Base-by-base conservation (phyloP, 148 eudicot species). In the Fagopyrum esculentum region DNA sequence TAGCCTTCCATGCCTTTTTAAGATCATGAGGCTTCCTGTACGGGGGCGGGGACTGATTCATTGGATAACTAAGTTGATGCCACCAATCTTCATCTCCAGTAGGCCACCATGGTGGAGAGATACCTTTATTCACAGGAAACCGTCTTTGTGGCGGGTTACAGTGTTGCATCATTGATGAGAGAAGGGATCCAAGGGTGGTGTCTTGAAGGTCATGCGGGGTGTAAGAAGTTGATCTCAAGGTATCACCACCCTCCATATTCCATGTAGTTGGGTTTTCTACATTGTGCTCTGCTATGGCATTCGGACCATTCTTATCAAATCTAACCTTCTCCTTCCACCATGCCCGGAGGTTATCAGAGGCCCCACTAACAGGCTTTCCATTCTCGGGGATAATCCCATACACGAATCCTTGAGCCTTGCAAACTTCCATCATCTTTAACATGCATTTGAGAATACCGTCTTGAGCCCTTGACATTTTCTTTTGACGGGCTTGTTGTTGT, bases 311-410 rank as follows among this genome's bases (percentile, higher is more conserved):
- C 15, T 68, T 29, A 15, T 74, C 68, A 11, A 74, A 74, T 45
- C 76, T 57, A 15, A 74, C 76, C 51, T 56, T 74, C 9, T 74
- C 76, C 49, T 74, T 74, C 76, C 76, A 74, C 76, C 76, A 74
- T 2, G 35, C 69, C 30, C 76, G 68, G 59, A 74, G 76, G 45
- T 74, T 74, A 13, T 74, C 76, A 5, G 76, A 74, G 0, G 76
- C 48, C 0, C 76, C 76, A 30, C 50, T 45, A 17, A 57, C 51
- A 1, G 76, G 69, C 51, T 57, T 74, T 7, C 76, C 76, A 3
- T 57, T 74, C 51, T 74, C 76, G 4, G 69, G 76, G 40, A 74
- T 74, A 35, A 74, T 74, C 30, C 76, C 76, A 16, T 74, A 74
- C 6, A 74, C 76, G 13, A 74, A 74, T 2, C 76, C 76, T 17